Conservation (phyloP, 2,329 filamentous ascomycete species). For the Dendrostoma leiphaemia region DNA sequence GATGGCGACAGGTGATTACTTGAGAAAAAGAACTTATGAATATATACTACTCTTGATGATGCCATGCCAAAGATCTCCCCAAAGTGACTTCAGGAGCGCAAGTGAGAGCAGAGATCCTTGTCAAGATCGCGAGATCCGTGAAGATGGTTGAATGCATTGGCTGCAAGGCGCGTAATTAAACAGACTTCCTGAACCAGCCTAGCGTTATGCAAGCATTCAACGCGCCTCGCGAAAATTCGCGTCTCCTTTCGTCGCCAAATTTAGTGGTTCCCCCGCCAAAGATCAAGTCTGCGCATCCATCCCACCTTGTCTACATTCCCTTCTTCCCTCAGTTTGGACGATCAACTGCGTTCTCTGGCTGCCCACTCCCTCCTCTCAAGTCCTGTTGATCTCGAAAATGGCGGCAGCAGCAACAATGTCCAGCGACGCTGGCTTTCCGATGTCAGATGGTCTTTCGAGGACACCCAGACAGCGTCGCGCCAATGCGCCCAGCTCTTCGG, state of each 20-base stretch:
- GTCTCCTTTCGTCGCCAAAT: slow-evolving; percentile 1
- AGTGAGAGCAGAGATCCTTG: not conserved
- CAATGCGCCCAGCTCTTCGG: slow-evolving; percentile 49
- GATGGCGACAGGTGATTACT: too few relatives aligned
- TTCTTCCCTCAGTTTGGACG: not conserved
- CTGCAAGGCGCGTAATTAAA: slow-evolving; percentile 1
- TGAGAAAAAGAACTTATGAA: too few relatives aligned
- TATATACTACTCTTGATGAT: too few relatives aligned
- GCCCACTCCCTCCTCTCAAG: not conserved
- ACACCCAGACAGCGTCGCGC: slow-evolving; percentile 43
- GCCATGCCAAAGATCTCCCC: too few relatives aligned
- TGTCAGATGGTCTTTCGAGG: slow-evolving; percentile 53
- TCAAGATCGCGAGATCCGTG: too few relatives aligned
- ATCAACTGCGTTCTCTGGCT: not conserved
- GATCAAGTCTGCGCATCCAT: slow-evolving; percentile 7
- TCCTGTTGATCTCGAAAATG: slow-evolving; percentile 13
- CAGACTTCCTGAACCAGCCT: slow-evolving; percentile 9
- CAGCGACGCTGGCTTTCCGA: slow-evolving; percentile 55
- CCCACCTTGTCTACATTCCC: not conserved
- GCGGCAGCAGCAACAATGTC: slow-evolving; percentile 45
- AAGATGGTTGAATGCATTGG: not conserved
- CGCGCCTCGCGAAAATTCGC: slow-evolving; percentile 14
- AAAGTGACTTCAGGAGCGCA: too few relatives aligned
- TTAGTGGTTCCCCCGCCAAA: not conserved
- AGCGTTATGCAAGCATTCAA: slow-evolving; percentile 18